Conservation (phyloP, 345 rosid species). For the thale cress (Arabidopsis thaliana) region TAIR10.1 NC_003070.9:2571001-2571500, state of each 20-base stretch:
- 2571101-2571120: conserved; percentile 18
- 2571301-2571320: conserved; percentile 80
- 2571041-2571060: conserved; percentile 14
- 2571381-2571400: conserved; percentile 62
- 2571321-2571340: conserved; percentile 77
- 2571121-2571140: neutral
- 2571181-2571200: conserved; percentile 15
- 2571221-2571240: conserved; percentile 18
- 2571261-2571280: conserved; percentile 94
- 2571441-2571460: conserved; percentile 78
- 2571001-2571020: conserved; percentile 7
- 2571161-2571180: conserved; percentile 15
- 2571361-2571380: conserved; percentile 35
- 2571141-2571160: conserved; percentile 11
- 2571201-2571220: conserved; percentile 5
- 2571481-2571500: conserved; percentile 96
- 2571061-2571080: conserved; percentile 17
- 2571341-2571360: conserved; percentile 84
- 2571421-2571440: conserved; percentile 88
- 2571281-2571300: conserved; percentile 85
- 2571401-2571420: conserved; percentile 81
- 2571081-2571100: conserved; percentile 10
- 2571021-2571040: conserved; percentile 17
- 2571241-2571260: conserved; percentile 34
- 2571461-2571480: conserved; percentile 83